Evolutionary conservation across 208 protist species (phyloP), one percentile per base, ranked within the genome.

Genomic region (Leishmania gerbilli): DNA sequence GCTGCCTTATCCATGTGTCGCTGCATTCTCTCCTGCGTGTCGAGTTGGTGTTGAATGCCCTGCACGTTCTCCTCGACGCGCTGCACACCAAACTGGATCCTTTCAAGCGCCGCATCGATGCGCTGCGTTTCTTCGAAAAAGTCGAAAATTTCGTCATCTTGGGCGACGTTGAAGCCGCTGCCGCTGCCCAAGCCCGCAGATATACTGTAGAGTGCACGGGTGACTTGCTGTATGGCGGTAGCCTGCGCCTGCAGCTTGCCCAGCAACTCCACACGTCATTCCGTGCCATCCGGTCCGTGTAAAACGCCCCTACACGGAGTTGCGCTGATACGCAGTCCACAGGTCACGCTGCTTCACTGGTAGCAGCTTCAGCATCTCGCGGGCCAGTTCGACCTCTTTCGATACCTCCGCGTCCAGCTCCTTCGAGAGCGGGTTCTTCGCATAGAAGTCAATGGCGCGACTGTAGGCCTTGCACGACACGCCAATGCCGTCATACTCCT

Each of bases 401-500:
- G 13, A 80, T 68, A 87, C 78, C 51, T 87, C 75, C 13, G 67
- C 74, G 34, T 79, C 69, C 19, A 79, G 58, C 49, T 75, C 76
- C 40, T 71, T 37, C 49, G 83, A 62, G 5, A 89, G 79, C 64
- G 84, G 80, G 74, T 97, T 96, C 47, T 65, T 77, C 53, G 90
- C 80, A 37, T 88, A 87, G 68, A 96, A 98, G 17, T 89, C 83
- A 56, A 96, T 78, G 8, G 81, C 91, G 21, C 87, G 77, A 60
- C 92, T 78, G 87, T 90, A 96, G 78, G 87, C 88, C 45, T 85
- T 82, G 79, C 85, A 85, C 56, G 85, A 74, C 24, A 77, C 58
- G 17, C 88, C 85, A 67, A 96, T 92, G 71, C 86, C 86, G 58
- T 97, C 92, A 82, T 95, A 98, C 81, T 97, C 93, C 62, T 91